These are phyloP conservation scores for Fusarium sp. DNA, from an alignment of 2,329 filamentous ascomycete genomes.

Conservation along the genomic window DNA sequence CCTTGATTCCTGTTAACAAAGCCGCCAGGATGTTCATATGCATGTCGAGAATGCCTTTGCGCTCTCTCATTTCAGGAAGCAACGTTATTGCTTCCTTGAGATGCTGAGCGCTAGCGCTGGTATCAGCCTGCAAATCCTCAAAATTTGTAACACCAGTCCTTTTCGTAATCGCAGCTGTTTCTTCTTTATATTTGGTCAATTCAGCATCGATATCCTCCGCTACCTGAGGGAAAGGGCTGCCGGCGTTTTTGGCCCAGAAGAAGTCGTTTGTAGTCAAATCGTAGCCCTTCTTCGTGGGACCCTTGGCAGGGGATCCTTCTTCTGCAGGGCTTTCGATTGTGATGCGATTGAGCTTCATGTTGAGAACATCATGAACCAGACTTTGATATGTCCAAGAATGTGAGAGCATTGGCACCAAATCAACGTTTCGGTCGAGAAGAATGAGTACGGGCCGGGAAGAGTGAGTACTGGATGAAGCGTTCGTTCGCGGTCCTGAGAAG, in stretches of 20 bases:
- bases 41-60: slow-evolving; percentile 94
- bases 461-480: slow-evolving; percentile 65
- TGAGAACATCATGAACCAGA: slow-evolving; percentile 73
- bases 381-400: slow-evolving; percentile 88
- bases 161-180: slow-evolving; percentile 91
- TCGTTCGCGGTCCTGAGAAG: slow-evolving; percentile 76
- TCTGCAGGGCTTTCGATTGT: slow-evolving; percentile 88
- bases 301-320: slow-evolving; percentile 77
- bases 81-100: slow-evolving; percentile 95
- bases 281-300: slow-evolving; percentile 85
- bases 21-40: slow-evolving; percentile 98
- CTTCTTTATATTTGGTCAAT: slow-evolving; percentile 93
- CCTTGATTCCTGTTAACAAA: slow-evolving; percentile 81
- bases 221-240: slow-evolving; percentile 91
- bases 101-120: slow-evolving; percentile 88
- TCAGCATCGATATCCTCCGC: slow-evolving; percentile 96
- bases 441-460: slow-evolving; percentile 87
- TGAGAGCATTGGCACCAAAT: slow-evolving; percentile 97
- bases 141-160: slow-evolving; percentile 94
- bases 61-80: slow-evolving; percentile 88
- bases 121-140: slow-evolving; percentile 91
- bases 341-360: slow-evolving; percentile 83
- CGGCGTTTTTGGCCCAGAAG: slow-evolving; percentile 95
- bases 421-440: slow-evolving; percentile 93
- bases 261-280: slow-evolving; percentile 91